Evolutionary conservation across 495 filamentous ascomycete genomes (phyloP), one percentile per base, ranked within the genome.

Genomic region (Extremus antarcticus): DNA sequence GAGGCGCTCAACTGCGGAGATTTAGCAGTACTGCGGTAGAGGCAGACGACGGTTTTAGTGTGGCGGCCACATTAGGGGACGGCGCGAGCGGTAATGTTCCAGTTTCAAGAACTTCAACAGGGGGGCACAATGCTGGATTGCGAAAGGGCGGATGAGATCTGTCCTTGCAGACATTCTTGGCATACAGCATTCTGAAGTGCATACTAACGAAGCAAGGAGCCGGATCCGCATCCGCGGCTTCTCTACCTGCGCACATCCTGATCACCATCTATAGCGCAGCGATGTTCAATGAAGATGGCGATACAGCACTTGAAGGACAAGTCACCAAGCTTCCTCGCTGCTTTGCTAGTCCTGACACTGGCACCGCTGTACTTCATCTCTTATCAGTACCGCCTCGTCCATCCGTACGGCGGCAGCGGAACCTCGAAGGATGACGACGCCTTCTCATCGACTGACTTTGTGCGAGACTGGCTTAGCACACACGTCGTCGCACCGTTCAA

Each of bases 401-500:
- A 56, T 29, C 45, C 47, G 2, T 50, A 39, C 47, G 45, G 45
- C 20, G 17, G 21, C 19, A 2, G 16, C 9, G 32, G 10, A 3
- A 7, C 41, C 4, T 7, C 41, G n/a, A 35, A 13, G 13, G 29
- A n/a, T n/a, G n/a, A 35, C 29, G 13, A 35, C 29, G 21, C 35
- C 10, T 15, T 43, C 20, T 20, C 35, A 13, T 22, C 53, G 3
- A 32, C 38, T 10, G 43, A 41, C 40, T 59, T 59, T 51, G 17
- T 54, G 7, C 20, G 23, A 15, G 43, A 48, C 8, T 59, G 56
- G 56, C 56, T 59, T 1, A 32, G 38, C 23, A 32, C 46, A 2
- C 47, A 54, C 17, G 19, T 54, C 20, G 25, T 53, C 40, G 4
- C 50, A 17, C 56, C 56, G 3, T 59, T 54, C 51, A 47, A 59